Conservation (phyloP, 202 grass and related monocot species). For the Setaria italica region DNA sequence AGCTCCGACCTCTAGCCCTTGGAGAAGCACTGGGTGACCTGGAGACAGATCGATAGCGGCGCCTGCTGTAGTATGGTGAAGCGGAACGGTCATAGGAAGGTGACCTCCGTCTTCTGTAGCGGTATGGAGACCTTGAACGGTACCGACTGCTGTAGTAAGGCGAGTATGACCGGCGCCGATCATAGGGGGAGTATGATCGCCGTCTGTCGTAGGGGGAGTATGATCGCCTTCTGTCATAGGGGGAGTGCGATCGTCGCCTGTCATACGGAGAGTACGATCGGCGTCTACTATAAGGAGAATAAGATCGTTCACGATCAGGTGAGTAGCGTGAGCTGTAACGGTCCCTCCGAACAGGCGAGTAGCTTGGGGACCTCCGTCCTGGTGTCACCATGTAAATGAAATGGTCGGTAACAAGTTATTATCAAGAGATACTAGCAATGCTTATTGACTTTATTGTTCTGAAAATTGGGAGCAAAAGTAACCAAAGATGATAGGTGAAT, state of each 20-base stretch:
- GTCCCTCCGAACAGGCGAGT: slow-evolving; percentile 50
- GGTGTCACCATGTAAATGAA: slow-evolving; percentile 35
- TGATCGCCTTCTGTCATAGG: slow-evolving; percentile 10
- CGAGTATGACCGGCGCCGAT: slow-evolving; percentile 34
- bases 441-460: neutral
- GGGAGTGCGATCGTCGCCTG: slow-evolving; percentile 32
- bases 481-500: neutral
- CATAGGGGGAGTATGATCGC: slow-evolving; percentile 11
- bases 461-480: neutral
- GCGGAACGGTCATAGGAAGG: slow-evolving; percentile 40
- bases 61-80: slow-evolving; percentile 49
- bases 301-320: slow-evolving; percentile 48
- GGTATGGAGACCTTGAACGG: slow-evolving; percentile 24
- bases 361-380: slow-evolving; percentile 52
- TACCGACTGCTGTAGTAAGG: slow-evolving; percentile 10
- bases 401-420: neutral
- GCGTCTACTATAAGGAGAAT: slow-evolving; percentile 49
- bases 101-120: slow-evolving; percentile 42
- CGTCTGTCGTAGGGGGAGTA: slow-evolving; percentile 6
- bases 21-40: slow-evolving; percentile 40
- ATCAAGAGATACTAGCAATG: neutral
- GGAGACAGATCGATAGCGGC: slow-evolving; percentile 19
- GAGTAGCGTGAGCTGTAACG: slow-evolving; percentile 57
- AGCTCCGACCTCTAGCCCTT: slow-evolving; percentile 28
- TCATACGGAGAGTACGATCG: slow-evolving; percentile 40